Evolutionary conservation across 257 asterid species (phyloP), one percentile per base, ranked within the genome.

Genomic region (Scutellaria galericulata): DNA sequence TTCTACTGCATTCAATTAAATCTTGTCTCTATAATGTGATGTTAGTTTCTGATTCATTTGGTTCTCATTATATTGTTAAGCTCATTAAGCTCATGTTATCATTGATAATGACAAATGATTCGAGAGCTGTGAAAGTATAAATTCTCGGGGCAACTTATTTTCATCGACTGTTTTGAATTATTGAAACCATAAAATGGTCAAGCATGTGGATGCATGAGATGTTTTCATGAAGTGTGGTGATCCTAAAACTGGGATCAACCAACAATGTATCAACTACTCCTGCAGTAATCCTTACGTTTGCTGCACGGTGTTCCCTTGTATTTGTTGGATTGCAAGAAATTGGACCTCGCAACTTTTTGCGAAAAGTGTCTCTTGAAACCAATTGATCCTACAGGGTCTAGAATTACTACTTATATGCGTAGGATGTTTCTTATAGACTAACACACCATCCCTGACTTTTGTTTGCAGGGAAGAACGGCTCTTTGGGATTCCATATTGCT

Each of bases 381-480:
- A 47, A 4, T 59, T 18, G 48, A 48, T 11, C 20, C 48, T 20
- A 18, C 18, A 14, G 13, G 46, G 40, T 24, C 2, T 22, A 66
- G 27, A 27, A 10, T 41, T 47, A 27, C 52, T n/a, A 3, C 12
- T 24, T 47, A 52, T 35, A 48, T 2, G 41, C 8, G 7, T 40
- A 50, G 52, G 46, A 31, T 56, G 61, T 46, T 48, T 37, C 13
- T 31, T 8, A 41, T 20, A 6, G 24, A 40, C 31, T 68, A 80
- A 63, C 24, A 27, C 63, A 9, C 52, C 51, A 5, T 59, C 5
- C 3, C 7, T 60, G 22, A 6, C 10, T 62, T 77, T 50, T 11
- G 14, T 78, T 78, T 75, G 54, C 95, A 94, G 97, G 99, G 99
- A 71, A 84, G 99, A 83, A 91, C 97, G 55, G 97, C 97, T 12